These are phyloP conservation scores for Rhypophila decipiens DNA, from an alignment of 495 filamentous ascomycete genomes.

Conservation along the genomic window DNA sequence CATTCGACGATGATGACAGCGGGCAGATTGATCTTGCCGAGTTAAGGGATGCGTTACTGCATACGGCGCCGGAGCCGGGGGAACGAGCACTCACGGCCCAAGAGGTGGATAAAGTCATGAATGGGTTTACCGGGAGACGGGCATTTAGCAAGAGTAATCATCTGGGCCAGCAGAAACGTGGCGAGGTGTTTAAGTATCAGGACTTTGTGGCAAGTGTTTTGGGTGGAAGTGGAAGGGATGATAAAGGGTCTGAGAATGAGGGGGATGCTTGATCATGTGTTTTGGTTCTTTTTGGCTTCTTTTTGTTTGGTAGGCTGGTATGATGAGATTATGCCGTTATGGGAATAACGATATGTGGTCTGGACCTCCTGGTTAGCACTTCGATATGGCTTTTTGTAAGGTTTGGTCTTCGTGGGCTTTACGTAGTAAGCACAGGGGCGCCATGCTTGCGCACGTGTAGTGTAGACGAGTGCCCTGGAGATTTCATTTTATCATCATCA, in stretches of 20 bases:
- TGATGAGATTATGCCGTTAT: no score
- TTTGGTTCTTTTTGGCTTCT: no score
- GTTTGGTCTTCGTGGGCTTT: no score
- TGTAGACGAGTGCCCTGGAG: no score
- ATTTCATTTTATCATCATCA: no score
- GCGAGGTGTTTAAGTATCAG: slow-evolving; percentile 72
- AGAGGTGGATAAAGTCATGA: slow-evolving; percentile 78
- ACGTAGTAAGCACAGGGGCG: no score
- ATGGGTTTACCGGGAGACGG: slow-evolving; percentile 74
- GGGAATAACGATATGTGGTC: no score
- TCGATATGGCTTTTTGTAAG: no score
- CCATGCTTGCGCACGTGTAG: no score
- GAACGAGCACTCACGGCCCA: slow-evolving; percentile 58
- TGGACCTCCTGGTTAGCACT: no score
- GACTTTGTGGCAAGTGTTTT: slow-evolving; percentile 66
- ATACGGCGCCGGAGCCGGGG: slow-evolving; percentile 71
- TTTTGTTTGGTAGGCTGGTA: no score
- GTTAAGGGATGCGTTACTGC: slow-evolving; percentile 71
- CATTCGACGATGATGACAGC: slow-evolving; percentile 93
- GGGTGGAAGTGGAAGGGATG: slow-evolving; percentile 35
- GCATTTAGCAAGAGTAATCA: slow-evolving; percentile 58
- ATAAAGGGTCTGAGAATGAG: slow-evolving; percentile 26
- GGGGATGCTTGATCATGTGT: slow-evolving; percentile 20
- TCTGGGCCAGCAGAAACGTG: slow-evolving; percentile 43
- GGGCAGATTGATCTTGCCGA: slow-evolving; percentile 83